Conservation (phyloP, 345 rosid genomes). For the Lagerstroemia speciosa region DNA sequence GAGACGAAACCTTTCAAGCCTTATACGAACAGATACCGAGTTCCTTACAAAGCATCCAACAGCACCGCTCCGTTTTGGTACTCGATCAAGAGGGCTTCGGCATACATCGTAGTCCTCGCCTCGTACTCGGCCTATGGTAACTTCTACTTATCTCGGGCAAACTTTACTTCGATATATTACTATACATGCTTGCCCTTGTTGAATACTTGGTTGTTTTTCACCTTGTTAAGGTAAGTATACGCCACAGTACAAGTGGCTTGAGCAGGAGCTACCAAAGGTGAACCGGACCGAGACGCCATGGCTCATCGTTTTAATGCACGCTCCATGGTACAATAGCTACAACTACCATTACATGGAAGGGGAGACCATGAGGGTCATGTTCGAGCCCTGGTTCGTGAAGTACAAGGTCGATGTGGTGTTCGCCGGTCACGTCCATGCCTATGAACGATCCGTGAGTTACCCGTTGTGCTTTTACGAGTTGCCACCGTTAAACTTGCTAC, state of each 20-base stretch:
- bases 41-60: slow-evolving; percentile 56
- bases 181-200: not conserved
- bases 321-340: slow-evolving; percentile 94
- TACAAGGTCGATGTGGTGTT: slow-evolving; percentile 81
- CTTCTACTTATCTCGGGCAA: not conserved
- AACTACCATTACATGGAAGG: slow-evolving; percentile 95
- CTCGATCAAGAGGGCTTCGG: slow-evolving; percentile 91
- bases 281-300: slow-evolving; percentile 84
- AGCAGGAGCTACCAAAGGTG: slow-evolving; percentile 64
- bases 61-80: slow-evolving; percentile 85
- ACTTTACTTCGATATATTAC: not conserved
- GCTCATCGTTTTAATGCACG: slow-evolving; percentile 73
- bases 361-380: slow-evolving; percentile 91
- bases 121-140: slow-evolving; percentile 88
- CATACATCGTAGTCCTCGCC: slow-evolving; percentile 66
- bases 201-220: not conserved
- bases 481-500: not conserved
- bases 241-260: slow-evolving; percentile 74
- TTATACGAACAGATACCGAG: slow-evolving; percentile 51
- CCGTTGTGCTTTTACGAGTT: not conserved
- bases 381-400: slow-evolving; percentile 64
- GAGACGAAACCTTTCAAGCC: slow-evolving; percentile 83
- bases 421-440: slow-evolving; percentile 91
- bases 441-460: slow-evolving; percentile 88
- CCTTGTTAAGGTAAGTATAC: slow-evolving; percentile 52